These are phyloP conservation scores for Aspergillus funiculosus DNA, from an alignment of 495 filamentous ascomycete genomes.

Conservation along the genomic window DNA sequence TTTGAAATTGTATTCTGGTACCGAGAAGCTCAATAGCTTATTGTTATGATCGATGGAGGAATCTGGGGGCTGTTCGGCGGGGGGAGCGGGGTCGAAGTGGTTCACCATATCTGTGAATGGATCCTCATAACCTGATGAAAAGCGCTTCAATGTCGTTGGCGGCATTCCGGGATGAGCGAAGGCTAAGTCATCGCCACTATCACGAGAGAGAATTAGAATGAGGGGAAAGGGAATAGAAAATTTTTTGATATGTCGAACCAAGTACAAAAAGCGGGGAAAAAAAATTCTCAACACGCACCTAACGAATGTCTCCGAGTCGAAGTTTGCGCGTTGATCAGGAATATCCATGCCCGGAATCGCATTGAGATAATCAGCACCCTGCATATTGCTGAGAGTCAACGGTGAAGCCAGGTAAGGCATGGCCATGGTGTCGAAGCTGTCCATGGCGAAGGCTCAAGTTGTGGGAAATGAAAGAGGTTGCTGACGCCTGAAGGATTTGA, in stretches of 20 bases:
- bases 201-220: conserved; percentile 3
- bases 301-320: conserved; percentile 54
- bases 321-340: conserved; percentile 51
- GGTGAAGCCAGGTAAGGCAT: conserved; percentile 58
- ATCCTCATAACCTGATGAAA: conserved; percentile 58
- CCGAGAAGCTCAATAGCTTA: conserved; percentile 74
- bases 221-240: neutral
- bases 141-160: conserved; percentile 33
- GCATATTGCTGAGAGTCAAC: conserved; percentile 48
- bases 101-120: conserved; percentile 53
- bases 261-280: neutral
- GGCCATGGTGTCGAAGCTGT: conserved; percentile 59
- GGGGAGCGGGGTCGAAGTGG: conserved; percentile 47
- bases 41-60: conserved; percentile 61
- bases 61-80: conserved; percentile 35
- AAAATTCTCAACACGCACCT: conserved; percentile 45
- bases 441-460: conserved; percentile 40
- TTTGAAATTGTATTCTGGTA: conserved; percentile 61
- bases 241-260: too few species aligned
- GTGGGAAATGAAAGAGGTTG: conserved; percentile 7
- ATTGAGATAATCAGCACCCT: conserved; percentile 48
- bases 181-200: conserved; percentile 37
- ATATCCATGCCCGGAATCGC: conserved; percentile 50
- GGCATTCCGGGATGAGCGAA: conserved; percentile 35
- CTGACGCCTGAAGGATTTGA: neutral